A percentile compares a stretch with the other conserved stretches of the same genome.
These are phyloP conservation scores for Schizopora paradoxa DNA, from an alignment of 1,284 basidiomycete species.

Conservation along the genomic window DNA sequence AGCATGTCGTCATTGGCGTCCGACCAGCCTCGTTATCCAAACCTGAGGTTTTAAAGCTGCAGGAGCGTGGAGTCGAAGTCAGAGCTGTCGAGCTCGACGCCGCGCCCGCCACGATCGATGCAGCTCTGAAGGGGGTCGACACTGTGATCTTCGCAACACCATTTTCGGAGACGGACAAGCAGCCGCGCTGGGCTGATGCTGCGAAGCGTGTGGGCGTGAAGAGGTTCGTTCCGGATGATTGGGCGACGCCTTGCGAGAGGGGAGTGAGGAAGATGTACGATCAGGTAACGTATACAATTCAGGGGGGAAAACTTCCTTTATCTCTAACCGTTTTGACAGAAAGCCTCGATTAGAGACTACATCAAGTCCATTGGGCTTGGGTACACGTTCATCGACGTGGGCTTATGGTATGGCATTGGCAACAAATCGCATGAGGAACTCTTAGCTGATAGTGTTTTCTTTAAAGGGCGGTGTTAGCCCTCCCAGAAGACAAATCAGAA, in stretches of 20 bases:
- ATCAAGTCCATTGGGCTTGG: slow-evolving; percentile 11
- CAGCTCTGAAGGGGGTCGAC: neutral
- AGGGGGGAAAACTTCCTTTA: neutral
- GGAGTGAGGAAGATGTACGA: slow-evolving; percentile 7
- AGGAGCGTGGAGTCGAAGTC: neutral
- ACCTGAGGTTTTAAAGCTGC: neutral
- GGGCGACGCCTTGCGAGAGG: slow-evolving; percentile 9
- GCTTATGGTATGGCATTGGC: slow-evolving; percentile 13
- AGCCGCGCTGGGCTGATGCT: slow-evolving; percentile 16
- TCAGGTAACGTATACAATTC: neutral
- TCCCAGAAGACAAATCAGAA: neutral
- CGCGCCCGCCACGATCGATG: neutral
- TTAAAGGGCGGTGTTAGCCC: neutral
- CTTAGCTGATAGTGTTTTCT: neutral
- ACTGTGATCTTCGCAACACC: neutral
- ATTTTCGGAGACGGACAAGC: neutral
- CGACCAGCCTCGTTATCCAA: neutral
- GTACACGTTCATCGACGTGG: slow-evolving; percentile 19
- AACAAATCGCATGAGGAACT: neutral
- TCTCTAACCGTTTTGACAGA: slow-evolving; percentile 4
- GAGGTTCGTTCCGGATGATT: slow-evolving; percentile 17
- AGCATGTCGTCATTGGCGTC: neutral
- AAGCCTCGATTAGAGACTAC: slow-evolving; percentile 9
- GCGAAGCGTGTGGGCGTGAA: slow-evolving; percentile 15
- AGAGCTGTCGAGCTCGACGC: slow-evolving; percentile 1